A percentile compares a stretch with the other conserved stretches of the same genome.
Evolutionary conservation across 2,329 filamentous ascomycete genomes (phyloP).

Genomic region (Trichoderma sp.): DNA sequence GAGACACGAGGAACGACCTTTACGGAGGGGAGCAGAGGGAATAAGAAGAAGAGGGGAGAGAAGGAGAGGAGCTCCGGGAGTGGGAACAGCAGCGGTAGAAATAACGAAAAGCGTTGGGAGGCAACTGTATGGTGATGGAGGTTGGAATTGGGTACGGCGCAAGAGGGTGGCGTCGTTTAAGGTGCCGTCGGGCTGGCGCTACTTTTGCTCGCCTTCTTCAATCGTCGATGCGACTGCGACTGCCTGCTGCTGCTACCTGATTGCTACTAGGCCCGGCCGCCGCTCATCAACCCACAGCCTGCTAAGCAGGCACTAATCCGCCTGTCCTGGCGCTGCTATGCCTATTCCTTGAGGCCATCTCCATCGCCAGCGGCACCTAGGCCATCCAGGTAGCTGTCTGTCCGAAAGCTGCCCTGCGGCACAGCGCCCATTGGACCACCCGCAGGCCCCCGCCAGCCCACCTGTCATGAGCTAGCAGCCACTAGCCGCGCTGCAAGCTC

Average conservation of each 20-base stretch:
- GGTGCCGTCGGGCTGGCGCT: constrained; percentile 17
- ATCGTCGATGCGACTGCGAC: background rate
- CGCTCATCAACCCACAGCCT: background rate
- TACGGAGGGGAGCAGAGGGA: constrained; percentile 26
- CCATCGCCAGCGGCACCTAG: background rate
- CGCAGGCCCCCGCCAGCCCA: background rate
- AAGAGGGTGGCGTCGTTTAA: constrained; percentile 21
- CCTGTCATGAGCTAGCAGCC: constrained; percentile 5
- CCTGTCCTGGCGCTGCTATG: background rate
- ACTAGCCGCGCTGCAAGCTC: background rate
- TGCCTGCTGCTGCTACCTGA: background rate
- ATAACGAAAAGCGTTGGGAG: constrained; percentile 22
- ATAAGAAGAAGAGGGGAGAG: background rate
- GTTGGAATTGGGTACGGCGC: constrained; percentile 25
- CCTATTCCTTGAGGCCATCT: background rate
- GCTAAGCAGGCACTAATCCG: background rate
- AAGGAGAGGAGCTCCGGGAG: background rate
- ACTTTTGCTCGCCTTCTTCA: background rate
- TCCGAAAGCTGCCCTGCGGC: background rate
- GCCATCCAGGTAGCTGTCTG: background rate
- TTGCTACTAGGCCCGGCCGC: background rate
- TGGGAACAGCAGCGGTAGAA: constrained; percentile 14
- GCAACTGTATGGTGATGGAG: constrained; percentile 23
- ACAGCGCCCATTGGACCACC: background rate
- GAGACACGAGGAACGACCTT: constrained; percentile 22